Conservation (phyloP, 768 basidiomycete genomes). For the Serpula lacrymans region DNA sequence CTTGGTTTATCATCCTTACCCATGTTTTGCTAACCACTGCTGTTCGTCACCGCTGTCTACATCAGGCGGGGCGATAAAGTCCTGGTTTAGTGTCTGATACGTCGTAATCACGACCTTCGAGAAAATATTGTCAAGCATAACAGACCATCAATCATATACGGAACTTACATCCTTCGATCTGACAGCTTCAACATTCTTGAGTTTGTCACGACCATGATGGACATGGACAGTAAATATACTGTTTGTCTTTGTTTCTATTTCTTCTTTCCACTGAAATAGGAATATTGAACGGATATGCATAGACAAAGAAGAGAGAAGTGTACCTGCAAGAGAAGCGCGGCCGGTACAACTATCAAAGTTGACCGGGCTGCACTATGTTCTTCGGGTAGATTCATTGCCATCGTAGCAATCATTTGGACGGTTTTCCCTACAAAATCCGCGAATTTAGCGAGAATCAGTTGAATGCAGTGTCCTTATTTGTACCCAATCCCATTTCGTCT, state of each 20-base stretch:
- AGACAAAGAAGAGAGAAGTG: slow-evolving; percentile 4
- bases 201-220: slow-evolving; percentile 70
- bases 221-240: slow-evolving; percentile 59
- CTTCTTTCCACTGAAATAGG: slow-evolving; percentile 60
- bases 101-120: slow-evolving; percentile 69
- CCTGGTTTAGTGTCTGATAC: slow-evolving; percentile 65
- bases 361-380: slow-evolving; percentile 44
- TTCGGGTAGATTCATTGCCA: slow-evolving; percentile 61
- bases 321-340: slow-evolving; percentile 71
- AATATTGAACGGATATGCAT: background rate
- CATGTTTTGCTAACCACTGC: slow-evolving; percentile 46
- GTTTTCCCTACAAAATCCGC: slow-evolving; percentile 50
- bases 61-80: slow-evolving; percentile 53
- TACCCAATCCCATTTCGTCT: slow-evolving; percentile 69
- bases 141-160: background rate
- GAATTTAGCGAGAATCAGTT: too few relatives aligned
- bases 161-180: slow-evolving; percentile 48
- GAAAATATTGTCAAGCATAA: slow-evolving; percentile 1
- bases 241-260: slow-evolving; percentile 66
- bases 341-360: slow-evolving; percentile 74
- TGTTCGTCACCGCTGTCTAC: slow-evolving; percentile 44
- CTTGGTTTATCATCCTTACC: slow-evolving; percentile 32
- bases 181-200: slow-evolving; percentile 50
- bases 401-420: slow-evolving; percentile 77
- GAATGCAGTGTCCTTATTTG: too few relatives aligned